Evolutionary conservation across 768 basidiomycete species (phyloP).

Genomic region (Pulveroboletus sp.): DNA sequence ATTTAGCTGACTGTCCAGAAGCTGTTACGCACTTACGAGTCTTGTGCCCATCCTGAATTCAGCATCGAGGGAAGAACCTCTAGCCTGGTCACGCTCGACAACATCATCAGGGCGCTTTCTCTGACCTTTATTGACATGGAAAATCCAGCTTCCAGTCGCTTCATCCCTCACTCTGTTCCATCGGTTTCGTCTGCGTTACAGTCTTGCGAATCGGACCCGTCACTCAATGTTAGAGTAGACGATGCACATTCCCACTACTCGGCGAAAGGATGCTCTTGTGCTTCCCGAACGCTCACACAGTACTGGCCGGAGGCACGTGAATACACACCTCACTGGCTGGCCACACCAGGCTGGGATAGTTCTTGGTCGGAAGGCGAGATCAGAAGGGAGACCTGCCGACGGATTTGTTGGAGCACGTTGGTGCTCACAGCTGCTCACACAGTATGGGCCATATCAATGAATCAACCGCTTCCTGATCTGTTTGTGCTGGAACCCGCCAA

Average conservation of each 20-base stretch:
- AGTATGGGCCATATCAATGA: slow-evolving; percentile 50
- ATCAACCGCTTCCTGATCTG: slow-evolving; percentile 40
- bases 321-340: slow-evolving; percentile 58
- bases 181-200: slow-evolving; percentile 27
- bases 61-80: slow-evolving; percentile 51
- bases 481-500: slow-evolving; percentile 64
- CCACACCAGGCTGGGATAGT: slow-evolving; percentile 60
- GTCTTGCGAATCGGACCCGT: slow-evolving; percentile 7
- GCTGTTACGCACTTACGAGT: slow-evolving; percentile 69
- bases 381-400: slow-evolving; percentile 64
- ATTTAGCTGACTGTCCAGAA: slow-evolving; percentile 25
- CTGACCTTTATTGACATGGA: slow-evolving; percentile 57
- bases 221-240: neutral
- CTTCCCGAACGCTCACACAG: slow-evolving; percentile 46
- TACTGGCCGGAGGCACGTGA: slow-evolving; percentile 49
- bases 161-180: slow-evolving; percentile 49
- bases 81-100: slow-evolving; percentile 59
- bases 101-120: slow-evolving; percentile 58
- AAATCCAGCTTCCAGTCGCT: slow-evolving; percentile 49
- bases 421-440: slow-evolving; percentile 61
- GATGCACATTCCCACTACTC: slow-evolving; percentile 6
- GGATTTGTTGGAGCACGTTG: slow-evolving; percentile 71
- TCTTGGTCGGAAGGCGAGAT: slow-evolving; percentile 59
- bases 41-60: slow-evolving; percentile 64
- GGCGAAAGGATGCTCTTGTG: slow-evolving; percentile 42